Base-by-base conservation (phyloP, 2,329 filamentous ascomycete genomes). In the Apiospora malaysiana region DNA sequence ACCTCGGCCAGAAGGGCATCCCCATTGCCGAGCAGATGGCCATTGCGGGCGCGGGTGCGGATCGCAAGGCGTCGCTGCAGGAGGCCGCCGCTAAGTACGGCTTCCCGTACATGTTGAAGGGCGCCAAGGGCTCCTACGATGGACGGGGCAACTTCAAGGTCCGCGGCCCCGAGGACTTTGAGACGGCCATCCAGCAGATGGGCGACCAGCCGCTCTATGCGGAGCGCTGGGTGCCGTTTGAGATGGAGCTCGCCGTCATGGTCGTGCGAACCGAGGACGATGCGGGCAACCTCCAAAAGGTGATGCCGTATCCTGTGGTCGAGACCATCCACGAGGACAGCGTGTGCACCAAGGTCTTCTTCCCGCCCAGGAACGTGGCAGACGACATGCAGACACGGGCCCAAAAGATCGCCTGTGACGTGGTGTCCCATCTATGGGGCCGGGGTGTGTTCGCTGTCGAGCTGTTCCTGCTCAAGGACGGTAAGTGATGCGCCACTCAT, bases 401-500 rank as follows among this genome's bases (percentile, higher is more conserved):
- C 0, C 91, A 94, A 78, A 87, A 91, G 56, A 86, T 98, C 0
- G 96, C 95, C 0, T 89, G 90, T 75, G 90, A 92, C 71, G 95
- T 96, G 14, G 90, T 98, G 27, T 87, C 89, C 56, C 92, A 90
- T 68, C 92, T 99, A 70, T 91, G 91, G 84, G 96, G 96, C 68
- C 92, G 96, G 73, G 96, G 96, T 74, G 93, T 97, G 43, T 99
- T 98, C 81, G 96, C 95, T 0, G 95, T 98, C 0, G 96, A 99
- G 83, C 93, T 98, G 90, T 99, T 99, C 82, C 83, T 98, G 4
- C 88, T 95, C 14, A 84, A 90, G 67, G 90, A 96, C 76, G 90
- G 90, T 83, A 84, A 76, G 78, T 74, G 68, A 25, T 63, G 27
- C 25, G 21, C 21, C 63, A 23, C 2, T 27, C 18, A n/a, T 37